phyloP scores from a whole-genome alignment of 148 eudicot genomes.

The Rhododendron griersonianum region DNA sequence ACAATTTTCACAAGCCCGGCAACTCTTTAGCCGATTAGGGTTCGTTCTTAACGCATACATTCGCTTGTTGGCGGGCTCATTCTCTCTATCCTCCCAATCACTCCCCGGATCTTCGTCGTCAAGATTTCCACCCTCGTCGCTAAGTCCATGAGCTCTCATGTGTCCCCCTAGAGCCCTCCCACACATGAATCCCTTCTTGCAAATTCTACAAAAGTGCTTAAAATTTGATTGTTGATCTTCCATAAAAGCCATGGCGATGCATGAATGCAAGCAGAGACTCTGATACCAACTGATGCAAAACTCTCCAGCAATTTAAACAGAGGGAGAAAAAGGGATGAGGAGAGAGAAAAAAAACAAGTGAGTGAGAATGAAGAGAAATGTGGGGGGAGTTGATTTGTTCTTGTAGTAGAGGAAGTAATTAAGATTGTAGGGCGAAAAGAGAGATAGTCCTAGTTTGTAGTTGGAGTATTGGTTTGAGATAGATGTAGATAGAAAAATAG shows the following conservation, averaged over 20 bases:
- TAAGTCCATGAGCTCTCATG: slow-evolving; percentile 94
- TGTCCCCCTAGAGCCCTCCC: slow-evolving; percentile 96
- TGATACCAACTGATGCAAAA: neutral
- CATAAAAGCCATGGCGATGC: slow-evolving; percentile 44
- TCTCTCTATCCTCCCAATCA: slow-evolving; percentile 67
- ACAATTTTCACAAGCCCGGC: slow-evolving; percentile 63
- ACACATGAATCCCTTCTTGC: slow-evolving; percentile 86
- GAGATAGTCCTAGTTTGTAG: slow-evolving; percentile 76
- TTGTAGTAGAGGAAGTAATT: slow-evolving; percentile 34
- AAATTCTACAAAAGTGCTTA: slow-evolving; percentile 79
- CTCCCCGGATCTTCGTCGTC: slow-evolving; percentile 59
- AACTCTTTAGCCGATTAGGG: slow-evolving; percentile 66
- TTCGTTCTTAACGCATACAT: slow-evolving; percentile 80
- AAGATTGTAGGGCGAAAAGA: slow-evolving; percentile 45
- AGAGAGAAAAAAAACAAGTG: neutral
- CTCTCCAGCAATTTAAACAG: neutral
- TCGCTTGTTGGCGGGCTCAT: slow-evolving; percentile 45
- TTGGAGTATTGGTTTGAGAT: slow-evolving; percentile 43
- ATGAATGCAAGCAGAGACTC: neutral
- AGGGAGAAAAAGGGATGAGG: neutral
- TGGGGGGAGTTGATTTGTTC: slow-evolving; percentile 24
- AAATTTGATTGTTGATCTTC: slow-evolving; percentile 53
- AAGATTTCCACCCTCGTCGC: slow-evolving; percentile 45
- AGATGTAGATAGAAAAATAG: slow-evolving; percentile 30
- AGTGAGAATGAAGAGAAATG: slow-evolving; percentile 13